Conservation (phyloP, 2,329 filamentous ascomycete species). For the Cladobotryum protrusum region DNA sequence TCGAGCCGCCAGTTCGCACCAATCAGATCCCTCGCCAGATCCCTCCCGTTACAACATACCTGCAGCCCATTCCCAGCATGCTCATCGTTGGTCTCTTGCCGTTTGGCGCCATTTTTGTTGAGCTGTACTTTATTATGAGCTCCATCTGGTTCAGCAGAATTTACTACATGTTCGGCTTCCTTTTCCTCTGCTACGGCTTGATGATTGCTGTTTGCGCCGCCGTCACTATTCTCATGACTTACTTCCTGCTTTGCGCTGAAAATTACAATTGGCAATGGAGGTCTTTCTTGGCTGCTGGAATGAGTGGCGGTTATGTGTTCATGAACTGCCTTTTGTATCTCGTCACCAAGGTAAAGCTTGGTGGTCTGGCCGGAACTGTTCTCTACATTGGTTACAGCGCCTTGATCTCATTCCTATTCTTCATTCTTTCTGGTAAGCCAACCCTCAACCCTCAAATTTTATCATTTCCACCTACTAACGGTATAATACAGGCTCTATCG, state of each 20-base stretch:
- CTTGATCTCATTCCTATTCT: constrained; percentile 84
- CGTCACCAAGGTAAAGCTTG: constrained; percentile 78
- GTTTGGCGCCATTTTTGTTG: constrained; percentile 95
- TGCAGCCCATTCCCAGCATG: constrained; percentile 83
- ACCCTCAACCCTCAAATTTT: neutral
- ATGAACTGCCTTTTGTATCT: constrained; percentile 87
- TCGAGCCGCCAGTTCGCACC: constrained; percentile 79
- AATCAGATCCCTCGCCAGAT: constrained; percentile 99
- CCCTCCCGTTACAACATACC: constrained; percentile 74
- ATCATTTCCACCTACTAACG: constrained; percentile 13
- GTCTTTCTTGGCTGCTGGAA: constrained; percentile 84
- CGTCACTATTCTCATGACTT: constrained; percentile 89
- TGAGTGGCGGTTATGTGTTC: constrained; percentile 88
- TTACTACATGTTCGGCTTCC: constrained; percentile 99
- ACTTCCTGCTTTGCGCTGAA: constrained; percentile 91
- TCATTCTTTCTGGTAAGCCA: constrained; percentile 81
- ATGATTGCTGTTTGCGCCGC: constrained; percentile 95
- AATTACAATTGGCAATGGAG: constrained; percentile 99
- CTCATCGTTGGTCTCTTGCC: constrained; percentile 86
- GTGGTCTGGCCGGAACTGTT: constrained; percentile 77
- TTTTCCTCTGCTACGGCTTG: constrained; percentile 94
- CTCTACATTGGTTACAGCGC: constrained; percentile 91
- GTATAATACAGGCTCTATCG: constrained; percentile 68
- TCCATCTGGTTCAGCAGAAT: constrained; percentile 98
- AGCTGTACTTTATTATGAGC: constrained; percentile 99